Conservation (phyloP, 2,329 filamentous ascomycete genomes). For the Penicillium sclerotiorum region DNA sequence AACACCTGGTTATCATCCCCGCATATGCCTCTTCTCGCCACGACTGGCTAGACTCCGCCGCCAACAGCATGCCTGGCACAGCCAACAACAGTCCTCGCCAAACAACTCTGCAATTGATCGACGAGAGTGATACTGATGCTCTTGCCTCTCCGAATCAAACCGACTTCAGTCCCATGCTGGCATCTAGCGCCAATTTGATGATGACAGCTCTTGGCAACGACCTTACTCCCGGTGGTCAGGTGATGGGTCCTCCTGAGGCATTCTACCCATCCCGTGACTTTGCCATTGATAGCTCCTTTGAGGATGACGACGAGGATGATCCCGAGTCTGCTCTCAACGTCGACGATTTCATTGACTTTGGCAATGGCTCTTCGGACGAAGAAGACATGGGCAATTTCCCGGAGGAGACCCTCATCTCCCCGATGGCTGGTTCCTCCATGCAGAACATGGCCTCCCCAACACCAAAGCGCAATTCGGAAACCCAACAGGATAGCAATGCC, state of each 20-base stretch:
- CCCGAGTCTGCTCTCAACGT: slow-evolving; percentile 65
- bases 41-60: slow-evolving; percentile 48
- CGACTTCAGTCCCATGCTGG: slow-evolving; percentile 59
- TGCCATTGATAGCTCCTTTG: slow-evolving; percentile 60
- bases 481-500: slow-evolving; percentile 34
- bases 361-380: slow-evolving; percentile 60
- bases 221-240: slow-evolving; percentile 57
- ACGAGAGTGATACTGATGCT: slow-evolving; percentile 50
- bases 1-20: slow-evolving; percentile 51
- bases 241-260: slow-evolving; percentile 73
- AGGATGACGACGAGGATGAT: slow-evolving; percentile 65
- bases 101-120: slow-evolving; percentile 41
- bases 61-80: slow-evolving; percentile 45
- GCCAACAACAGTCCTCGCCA: slow-evolving; percentile 47
- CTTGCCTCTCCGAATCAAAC: slow-evolving; percentile 40
- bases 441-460: slow-evolving; percentile 36
- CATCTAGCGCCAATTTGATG: slow-evolving; percentile 74
- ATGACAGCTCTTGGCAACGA: slow-evolving; percentile 68
- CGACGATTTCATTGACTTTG: slow-evolving; percentile 73
- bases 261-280: slow-evolving; percentile 69
- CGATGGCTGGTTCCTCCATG: slow-evolving; percentile 49
- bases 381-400: slow-evolving; percentile 52
- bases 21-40: slow-evolving; percentile 50
- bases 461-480: slow-evolving; percentile 36
- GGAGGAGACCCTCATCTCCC: slow-evolving; percentile 46